Base-by-base conservation (phyloP, 257 asterid species). In the Catharanthus roseus region DNA sequence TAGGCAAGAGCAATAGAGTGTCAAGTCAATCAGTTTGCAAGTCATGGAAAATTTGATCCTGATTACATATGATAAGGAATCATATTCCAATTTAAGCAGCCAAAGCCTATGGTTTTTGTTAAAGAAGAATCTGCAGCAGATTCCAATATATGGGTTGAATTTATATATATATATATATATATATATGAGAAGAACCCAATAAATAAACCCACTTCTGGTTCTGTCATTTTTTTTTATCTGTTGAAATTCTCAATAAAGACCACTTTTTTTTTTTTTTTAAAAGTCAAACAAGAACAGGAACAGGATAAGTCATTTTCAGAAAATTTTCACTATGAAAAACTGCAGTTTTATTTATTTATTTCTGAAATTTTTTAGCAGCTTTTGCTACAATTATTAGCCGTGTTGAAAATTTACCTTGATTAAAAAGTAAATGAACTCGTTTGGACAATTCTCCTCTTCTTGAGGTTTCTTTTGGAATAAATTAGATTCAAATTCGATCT, bases 51-150 rank as follows among this genome's bases (percentile, higher is more conserved):
- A 51, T n/a, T 67, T 45, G 68, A 31, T 58, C 58, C 21, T 44
- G 39, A 80, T 72, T 33, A 57, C 75, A 72, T 58, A 81, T 58
- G 82, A 79, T 69, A 66, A 71, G 79, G 88, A 79, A 82, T 83
- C 74, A 34, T 67, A 80, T 83, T 80, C 73, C 62, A 60, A 57
- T 75, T 60, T 67, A 47, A 50, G 13, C 68, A 81, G 65, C 74
- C 68, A 33, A 23, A 72, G 76, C 69, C 74, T 44, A 74, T 45
- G 11, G 78, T 77, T 69, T 19, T 13, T 41, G 39, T n/a, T 13
- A 68, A 62, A 55, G 42, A 69, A 72, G 75, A 73, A 70, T 73
- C 66, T 69, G 15, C 57, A 11, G 65, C 65, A 65, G 72, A 78
- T 82, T 71, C 86, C 80, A 53, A 75, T 16, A 12, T 12, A 4